Base-by-base conservation (phyloP, 2,329 filamentous ascomycete genomes). In the Ceratocystis ficicola region DNA sequence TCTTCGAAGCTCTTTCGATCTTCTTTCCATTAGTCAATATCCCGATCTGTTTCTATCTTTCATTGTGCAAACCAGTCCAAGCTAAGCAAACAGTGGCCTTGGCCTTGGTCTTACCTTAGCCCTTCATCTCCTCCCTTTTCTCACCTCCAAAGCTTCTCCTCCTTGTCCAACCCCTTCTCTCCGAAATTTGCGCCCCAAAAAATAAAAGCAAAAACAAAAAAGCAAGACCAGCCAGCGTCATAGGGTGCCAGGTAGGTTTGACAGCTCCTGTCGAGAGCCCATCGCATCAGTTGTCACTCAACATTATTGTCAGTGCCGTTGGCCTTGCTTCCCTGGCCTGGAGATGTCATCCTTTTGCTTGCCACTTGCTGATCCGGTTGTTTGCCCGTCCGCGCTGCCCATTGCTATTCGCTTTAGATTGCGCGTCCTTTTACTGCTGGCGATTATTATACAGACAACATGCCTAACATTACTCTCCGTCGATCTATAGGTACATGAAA, bases 41-140 rank as follows among this genome's bases (percentile, higher is more conserved):
- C 36, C 36, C 15, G 17, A n/a, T 5, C 12, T 52, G 48, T 52
- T 52, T n/a, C n/a, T 15, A 8, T 28, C 6, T 28, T 55, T 28
- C 50, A 22, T 28, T 15, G 50, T 57, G 52, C 52, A 57, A 50
- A 25, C 48, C 48, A 25, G 7, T 50, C 20, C 52, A 57, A 28
- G 22, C 28, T 28, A 30, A 57, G 46, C 50, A 55, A 25, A 20
- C 68, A 67, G 68, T 67, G 63, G 66, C 59, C 67, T 64, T 68
- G 67, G 64, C 68, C 67, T 68, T 67, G 63, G 66, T 55, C 67
- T 64, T 68, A 67, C 65, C 68, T 67, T 68, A 65, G 68, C 36
- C 48, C 44, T 60, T 65, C 50, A 28, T 62, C 36, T 63, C 64
- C 70, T 69, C 69, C 70, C 69, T 70, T 71, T 68, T 67, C 64